Evolutionary conservation across 2,329 filamentous ascomycete genomes (phyloP), one percentile per base, ranked within the genome.

Genomic region (Harringtonia aguacate): DNA sequence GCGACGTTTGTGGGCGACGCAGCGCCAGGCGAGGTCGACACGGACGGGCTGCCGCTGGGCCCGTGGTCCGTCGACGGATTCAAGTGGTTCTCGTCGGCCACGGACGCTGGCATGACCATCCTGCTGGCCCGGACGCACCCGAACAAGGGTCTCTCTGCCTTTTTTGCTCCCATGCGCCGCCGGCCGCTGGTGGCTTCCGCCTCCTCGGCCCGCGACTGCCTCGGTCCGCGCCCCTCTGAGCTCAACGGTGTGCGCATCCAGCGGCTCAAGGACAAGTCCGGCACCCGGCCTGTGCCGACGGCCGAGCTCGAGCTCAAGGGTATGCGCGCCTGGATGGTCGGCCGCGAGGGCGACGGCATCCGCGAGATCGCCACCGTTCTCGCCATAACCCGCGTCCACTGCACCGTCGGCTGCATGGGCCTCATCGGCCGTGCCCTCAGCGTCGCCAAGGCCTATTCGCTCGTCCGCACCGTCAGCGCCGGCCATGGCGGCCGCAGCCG

Each of bases 11-110:
- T 50, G 46, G 13, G 48, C 31, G 18, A n/a, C n/a, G n/a, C n/a
- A n/a, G n/a, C 53, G 6, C 10, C 46, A 46, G 38, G 47, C 50
- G 41, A 50, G 50, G 22, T 44, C 8, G 49, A 51, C 35, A 44
- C 54, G 10, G 59, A 56, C 43, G 55, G 43, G 13, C 51, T 58
- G 1, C 64, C 64, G 0, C 56, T 81, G 0, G 79, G 79, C 0
- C 73, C 75, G 0, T 82, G 75, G 72, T 61, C 58, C 7, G 70
- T 86, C 47, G 69, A 67, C 29, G 82, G 82, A 0, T 84, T 84
- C 67, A 85, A 86, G 54, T 86, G 80, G 72, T 84, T 84, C 61
- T 79, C 74, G 33, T 77, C 70, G 4, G 80, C 79, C 0, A 84
- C 79, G 0, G 80, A 84, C 56, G 72, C 73, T 0, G 66, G 79